Evolutionary conservation across 2,329 filamentous ascomycete genomes (phyloP), one percentile per base, ranked within the genome.

Genomic region (Bipolaris sorokiniana): DNA sequence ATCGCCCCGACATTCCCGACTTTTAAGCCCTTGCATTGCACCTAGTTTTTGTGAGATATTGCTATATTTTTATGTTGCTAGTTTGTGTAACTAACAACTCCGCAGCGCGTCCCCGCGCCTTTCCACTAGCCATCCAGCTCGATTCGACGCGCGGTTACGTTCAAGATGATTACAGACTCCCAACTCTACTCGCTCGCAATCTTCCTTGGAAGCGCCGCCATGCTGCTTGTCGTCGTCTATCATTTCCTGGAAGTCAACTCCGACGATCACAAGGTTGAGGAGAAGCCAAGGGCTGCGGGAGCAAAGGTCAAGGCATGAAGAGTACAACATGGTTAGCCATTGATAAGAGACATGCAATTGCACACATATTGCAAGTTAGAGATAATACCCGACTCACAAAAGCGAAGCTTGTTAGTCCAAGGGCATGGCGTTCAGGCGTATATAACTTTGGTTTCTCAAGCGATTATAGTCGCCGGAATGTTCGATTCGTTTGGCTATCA

Each of bases 171-270:
- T 76, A 90, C 93, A 76, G 95, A 99, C 86, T 82, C 85, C 77
- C 88, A 95, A 65, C 88, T 99, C 70, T 97, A 98, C 84, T 86
- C 86, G 62, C 86, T 99, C 28, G 93, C 95, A 77, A 88, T 98
- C 77, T 94, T 97, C 77, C 90, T 99, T 58, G 95, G 95, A 80
- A 90, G 88, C 53, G 86, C 88, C 38, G 88, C 94, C 62, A 94
- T 98, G 91, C 82, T 97, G 42, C 84, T 99, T 61, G 97, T 98
- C 65, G 88, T 99, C 28, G 80, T 96, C 26, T 98, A 99, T 80
- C 92, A 98, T 78, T 98, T 96, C 80, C 88, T 99, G 70, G 94
- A 98, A 77, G 86, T 97, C 81, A 98, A 99, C 74, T 86, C 91
- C n/a, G 82, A 84, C 64, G 84, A 88, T 56, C 69, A 76, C 51